Conservation (phyloP, 768 basidiomycete genomes). For the Trametes gibbosa region DNA sequence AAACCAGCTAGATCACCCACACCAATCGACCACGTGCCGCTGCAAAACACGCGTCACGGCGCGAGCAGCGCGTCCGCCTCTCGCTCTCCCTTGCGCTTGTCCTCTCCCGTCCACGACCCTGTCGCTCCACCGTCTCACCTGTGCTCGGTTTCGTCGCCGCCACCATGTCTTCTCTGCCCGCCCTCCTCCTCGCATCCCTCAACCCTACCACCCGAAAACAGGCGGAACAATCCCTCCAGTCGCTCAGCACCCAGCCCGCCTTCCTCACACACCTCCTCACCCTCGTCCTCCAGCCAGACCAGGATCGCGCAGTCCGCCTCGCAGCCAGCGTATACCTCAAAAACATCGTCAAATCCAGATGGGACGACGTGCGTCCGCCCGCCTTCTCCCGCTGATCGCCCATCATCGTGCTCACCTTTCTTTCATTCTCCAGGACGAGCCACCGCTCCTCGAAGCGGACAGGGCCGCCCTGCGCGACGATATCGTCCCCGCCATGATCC, state of each 20-base stretch:
- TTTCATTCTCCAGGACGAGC: constrained; percentile 53
- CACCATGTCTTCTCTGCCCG: constrained; percentile 63
- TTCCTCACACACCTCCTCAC: constrained; percentile 79
- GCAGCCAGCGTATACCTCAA: constrained; percentile 91
- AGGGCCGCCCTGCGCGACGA: constrained; percentile 69
- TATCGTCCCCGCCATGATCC: constrained; percentile 90
- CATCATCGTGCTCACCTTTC: background rate
- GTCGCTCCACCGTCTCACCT: constrained; percentile 2
- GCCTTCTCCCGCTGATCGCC: background rate
- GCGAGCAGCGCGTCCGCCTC: background rate
- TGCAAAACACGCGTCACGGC: constrained; percentile 6
- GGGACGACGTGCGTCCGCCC: constrained; percentile 68
- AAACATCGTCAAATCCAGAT: constrained; percentile 82
- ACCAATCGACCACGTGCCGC: background rate
- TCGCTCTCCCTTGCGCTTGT: background rate
- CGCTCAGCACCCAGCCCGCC: constrained; percentile 66
- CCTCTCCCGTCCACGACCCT: background rate
- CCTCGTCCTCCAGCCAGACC: constrained; percentile 68
- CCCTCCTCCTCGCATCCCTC: constrained; percentile 70
- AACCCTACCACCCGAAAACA: constrained; percentile 68
- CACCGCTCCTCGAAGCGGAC: constrained; percentile 68
- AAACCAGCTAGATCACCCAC: background rate
- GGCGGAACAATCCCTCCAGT: constrained; percentile 74
- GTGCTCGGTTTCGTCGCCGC: background rate
- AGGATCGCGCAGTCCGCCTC: constrained; percentile 69